A percentile compares a stretch with the other conserved stretches of the same genome.
Evolutionary conservation across 805 yeast genomes (phyloP).

Genomic region (Candida nonsorbophila): DNA sequence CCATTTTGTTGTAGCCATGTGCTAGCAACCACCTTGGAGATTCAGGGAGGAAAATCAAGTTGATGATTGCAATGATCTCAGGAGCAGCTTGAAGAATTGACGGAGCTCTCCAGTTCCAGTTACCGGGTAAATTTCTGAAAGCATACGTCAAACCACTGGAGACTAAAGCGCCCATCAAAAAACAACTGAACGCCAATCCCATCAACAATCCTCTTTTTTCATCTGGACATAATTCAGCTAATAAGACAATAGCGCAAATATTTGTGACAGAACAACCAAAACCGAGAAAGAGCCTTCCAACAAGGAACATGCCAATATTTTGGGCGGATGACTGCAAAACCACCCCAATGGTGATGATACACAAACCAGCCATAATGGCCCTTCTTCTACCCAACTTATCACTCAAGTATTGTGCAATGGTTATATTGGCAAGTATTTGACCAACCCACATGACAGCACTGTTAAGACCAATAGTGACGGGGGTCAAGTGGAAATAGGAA

Average conservation of each 20-base stretch:
- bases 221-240: slow-evolving; percentile 27
- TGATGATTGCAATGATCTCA: slow-evolving; percentile 6
- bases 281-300: slow-evolving; percentile 31
- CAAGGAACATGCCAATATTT: slow-evolving; percentile 29
- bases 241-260: slow-evolving; percentile 27
- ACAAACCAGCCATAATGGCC: slow-evolving; percentile 17
- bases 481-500: slow-evolving; percentile 5
- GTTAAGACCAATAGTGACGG: slow-evolving; percentile 8
- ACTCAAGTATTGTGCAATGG: slow-evolving; percentile 1
- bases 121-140: slow-evolving; percentile 10
- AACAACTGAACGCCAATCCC: slow-evolving; percentile 13
- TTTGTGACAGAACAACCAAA: slow-evolving; percentile 24
- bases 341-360: slow-evolving; percentile 24
- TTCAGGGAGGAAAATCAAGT: slow-evolving; percentile 14
- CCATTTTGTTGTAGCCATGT: slow-evolving; percentile 11
- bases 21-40: slow-evolving; percentile 13
- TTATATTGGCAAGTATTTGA: slow-evolving; percentile 3
- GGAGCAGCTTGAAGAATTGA: slow-evolving; percentile 10
- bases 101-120: slow-evolving; percentile 13
- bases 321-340: slow-evolving; percentile 31
- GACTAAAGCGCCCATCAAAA: slow-evolving; percentile 14
- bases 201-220: slow-evolving; percentile 20
- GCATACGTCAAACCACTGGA: slow-evolving; percentile 17
- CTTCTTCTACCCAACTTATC: slow-evolving; percentile 20
- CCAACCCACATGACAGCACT: slow-evolving; percentile 10